Percentiles rank a stretch among this genome's conserved stretches.
phyloP scores from a whole-genome alignment of 2,329 filamentous ascomycete genomes.

The Rugonectria rugulosa region DNA sequence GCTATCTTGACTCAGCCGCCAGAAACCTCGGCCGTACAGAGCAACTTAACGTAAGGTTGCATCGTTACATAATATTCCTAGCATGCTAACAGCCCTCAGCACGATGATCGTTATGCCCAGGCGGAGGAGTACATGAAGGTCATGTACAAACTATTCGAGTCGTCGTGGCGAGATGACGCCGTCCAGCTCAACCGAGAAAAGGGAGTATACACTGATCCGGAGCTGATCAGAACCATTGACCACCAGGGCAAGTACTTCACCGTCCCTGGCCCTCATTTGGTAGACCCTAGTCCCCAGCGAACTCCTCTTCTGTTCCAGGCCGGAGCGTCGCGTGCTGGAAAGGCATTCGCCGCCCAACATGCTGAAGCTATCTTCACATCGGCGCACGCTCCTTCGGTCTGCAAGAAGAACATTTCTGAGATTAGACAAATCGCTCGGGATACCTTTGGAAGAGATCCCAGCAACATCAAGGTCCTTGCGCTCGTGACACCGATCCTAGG shows the following conservation, averaged over 20 bases:
- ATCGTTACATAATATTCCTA: background rate
- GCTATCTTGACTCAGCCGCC: conserved; percentile 74
- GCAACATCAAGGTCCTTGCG: conserved; percentile 72
- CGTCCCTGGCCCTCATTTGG: conserved; percentile 71
- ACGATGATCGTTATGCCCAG: conserved; percentile 71
- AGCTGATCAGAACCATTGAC: conserved; percentile 69
- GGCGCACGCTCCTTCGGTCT: conserved; percentile 68
- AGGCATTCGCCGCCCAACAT: conserved; percentile 72
- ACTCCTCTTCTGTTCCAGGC: conserved; percentile 76
- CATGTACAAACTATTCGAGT: conserved; percentile 72
- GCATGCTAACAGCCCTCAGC: conserved; percentile 43
- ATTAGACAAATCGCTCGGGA: conserved; percentile 64
- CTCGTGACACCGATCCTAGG: conserved; percentile 72
- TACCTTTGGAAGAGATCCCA: conserved; percentile 63
- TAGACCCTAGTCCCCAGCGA: conserved; percentile 71
- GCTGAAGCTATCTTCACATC: conserved; percentile 77
- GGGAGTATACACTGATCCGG: conserved; percentile 62
- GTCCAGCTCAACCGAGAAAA: conserved; percentile 65
- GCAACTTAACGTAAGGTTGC: conserved; percentile 50
- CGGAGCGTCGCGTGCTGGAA: conserved; percentile 71
- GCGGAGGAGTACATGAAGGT: conserved; percentile 71
- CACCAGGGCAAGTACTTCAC: conserved; percentile 70
- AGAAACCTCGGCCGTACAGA: conserved; percentile 67
- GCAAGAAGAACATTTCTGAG: conserved; percentile 68
- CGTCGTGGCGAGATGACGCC: conserved; percentile 72